A percentile compares a stretch with the other conserved stretches of the same genome.
These are phyloP conservation scores for Fusarium clavum DNA, from an alignment of 2,329 filamentous ascomycete species.

Conservation along the genomic window DNA sequence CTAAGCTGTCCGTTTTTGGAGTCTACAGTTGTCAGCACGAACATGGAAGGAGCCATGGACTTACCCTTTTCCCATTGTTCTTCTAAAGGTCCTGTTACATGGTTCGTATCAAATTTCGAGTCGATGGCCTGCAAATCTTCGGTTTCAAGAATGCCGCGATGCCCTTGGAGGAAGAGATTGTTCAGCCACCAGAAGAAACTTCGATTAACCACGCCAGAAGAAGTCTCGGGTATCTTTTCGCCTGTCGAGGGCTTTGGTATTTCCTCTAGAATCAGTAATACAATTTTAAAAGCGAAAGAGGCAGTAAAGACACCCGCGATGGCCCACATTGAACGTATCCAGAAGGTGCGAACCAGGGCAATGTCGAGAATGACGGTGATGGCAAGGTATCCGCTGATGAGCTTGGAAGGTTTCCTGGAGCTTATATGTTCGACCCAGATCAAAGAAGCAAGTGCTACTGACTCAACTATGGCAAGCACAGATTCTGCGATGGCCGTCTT, in stretches of 20 bases:
- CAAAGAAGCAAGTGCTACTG: constrained; percentile 42
- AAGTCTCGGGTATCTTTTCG: constrained; percentile 47
- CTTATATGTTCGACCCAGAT: constrained; percentile 52
- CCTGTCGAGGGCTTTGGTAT: constrained; percentile 43
- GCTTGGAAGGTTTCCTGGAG: constrained; percentile 48
- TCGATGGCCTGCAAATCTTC: constrained; percentile 46
- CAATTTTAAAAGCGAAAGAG: constrained; percentile 44
- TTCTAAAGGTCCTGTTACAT: constrained; percentile 37
- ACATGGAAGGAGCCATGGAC: accelerated
- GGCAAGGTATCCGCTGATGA: constrained; percentile 51
- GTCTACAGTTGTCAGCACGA: constrained; percentile 6
- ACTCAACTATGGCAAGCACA: constrained; percentile 45
- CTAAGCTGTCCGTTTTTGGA: constrained; percentile 36
- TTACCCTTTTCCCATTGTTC: constrained; percentile 41
- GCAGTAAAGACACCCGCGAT: constrained; percentile 47
- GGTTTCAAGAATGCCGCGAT: constrained; percentile 39
- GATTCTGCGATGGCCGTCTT: constrained; percentile 48
- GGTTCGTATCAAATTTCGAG: constrained; percentile 45
- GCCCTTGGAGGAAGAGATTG: constrained; percentile 45
- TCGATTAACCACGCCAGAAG: constrained; percentile 50
- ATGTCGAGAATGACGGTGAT: constrained; percentile 51
- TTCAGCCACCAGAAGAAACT: constrained; percentile 55
- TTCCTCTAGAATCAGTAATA: constrained; percentile 50
- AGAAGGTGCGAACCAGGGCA: constrained; percentile 50
- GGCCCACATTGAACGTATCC: constrained; percentile 45